phyloP scores from a whole-genome alignment of 805 yeast species.

The Yamadazyma nakazawae region DNA sequence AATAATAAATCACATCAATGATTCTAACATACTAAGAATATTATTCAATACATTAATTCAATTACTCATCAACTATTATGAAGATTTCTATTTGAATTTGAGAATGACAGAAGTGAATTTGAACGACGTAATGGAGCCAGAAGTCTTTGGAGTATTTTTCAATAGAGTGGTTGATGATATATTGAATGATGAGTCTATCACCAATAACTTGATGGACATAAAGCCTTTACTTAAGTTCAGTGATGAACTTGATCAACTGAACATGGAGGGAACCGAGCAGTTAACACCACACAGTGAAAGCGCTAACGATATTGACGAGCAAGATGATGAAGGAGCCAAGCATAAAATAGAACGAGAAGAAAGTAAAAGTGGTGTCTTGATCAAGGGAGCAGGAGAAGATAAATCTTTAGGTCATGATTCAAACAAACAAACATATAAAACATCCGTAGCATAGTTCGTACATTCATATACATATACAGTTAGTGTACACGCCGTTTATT shows the following conservation, averaged over 20 bases:
- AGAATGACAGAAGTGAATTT: constrained; percentile 18
- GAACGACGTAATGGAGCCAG: constrained; percentile 36
- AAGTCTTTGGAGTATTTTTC: constrained; percentile 11
- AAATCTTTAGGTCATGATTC: neutral
- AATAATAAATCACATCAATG: constrained; percentile 54
- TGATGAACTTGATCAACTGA: constrained; percentile 8
- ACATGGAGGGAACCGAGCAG: neutral
- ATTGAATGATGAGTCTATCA: constrained; percentile 12
- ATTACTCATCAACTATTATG: constrained; percentile 40
- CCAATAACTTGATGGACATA: constrained; percentile 11
- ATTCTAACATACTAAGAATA: constrained; percentile 39
- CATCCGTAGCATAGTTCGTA: neutral
- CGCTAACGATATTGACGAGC: neutral
- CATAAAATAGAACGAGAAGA: neutral
- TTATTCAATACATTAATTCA: constrained; percentile 34
- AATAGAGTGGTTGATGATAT: constrained; percentile 14
- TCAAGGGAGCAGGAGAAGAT: neutral
- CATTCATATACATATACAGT: neutral
- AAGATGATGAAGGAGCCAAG: too few relatives aligned
- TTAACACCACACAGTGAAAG: neutral
- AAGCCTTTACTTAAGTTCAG: constrained; percentile 14
- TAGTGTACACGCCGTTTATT: neutral
- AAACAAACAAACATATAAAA: neutral
- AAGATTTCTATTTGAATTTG: constrained; percentile 20
- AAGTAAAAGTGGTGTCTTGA: too few relatives aligned